Conservation (phyloP, 148 eudicot species). For the Cornus controversa region DNA sequence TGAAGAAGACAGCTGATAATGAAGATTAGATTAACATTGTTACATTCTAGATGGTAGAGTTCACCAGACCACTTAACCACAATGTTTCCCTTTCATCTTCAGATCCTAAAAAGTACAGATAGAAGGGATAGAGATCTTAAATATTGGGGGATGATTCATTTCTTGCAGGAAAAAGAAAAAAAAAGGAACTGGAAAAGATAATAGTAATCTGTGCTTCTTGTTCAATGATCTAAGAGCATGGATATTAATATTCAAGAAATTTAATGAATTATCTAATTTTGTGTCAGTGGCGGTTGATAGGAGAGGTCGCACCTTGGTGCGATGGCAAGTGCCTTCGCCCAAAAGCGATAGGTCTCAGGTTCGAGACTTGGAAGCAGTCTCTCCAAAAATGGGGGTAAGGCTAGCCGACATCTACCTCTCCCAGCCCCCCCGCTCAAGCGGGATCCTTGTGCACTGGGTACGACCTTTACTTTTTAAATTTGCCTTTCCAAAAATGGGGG, state of each 20-base stretch:
- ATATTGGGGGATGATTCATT: background rate
- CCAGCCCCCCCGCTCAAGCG: no score
- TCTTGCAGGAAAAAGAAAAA: background rate
- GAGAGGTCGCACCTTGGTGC: no score
- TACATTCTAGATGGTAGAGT: background rate
- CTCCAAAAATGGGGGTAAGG: no score
- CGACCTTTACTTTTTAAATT: no score
- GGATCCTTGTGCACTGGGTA: no score
- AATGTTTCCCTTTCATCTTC: background rate
- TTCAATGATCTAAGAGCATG: constrained; percentile 2
- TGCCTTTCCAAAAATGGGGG: no score
- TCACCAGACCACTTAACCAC: background rate
- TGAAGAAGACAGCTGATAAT: background rate
- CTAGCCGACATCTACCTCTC: no score
- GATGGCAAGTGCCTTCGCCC: no score
- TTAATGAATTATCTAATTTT: background rate
- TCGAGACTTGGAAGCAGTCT: no score
- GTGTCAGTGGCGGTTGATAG: background rate
- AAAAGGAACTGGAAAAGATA: background rate
- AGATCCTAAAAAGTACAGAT: background rate
- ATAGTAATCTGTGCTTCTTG: background rate
- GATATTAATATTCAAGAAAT: background rate
- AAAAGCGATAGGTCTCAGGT: no score
- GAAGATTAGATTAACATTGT: no score
- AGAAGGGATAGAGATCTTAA: background rate